phyloP scores from a whole-genome alignment of 306 rosid species.

The Dalbergia cochinchinensis region DNA sequence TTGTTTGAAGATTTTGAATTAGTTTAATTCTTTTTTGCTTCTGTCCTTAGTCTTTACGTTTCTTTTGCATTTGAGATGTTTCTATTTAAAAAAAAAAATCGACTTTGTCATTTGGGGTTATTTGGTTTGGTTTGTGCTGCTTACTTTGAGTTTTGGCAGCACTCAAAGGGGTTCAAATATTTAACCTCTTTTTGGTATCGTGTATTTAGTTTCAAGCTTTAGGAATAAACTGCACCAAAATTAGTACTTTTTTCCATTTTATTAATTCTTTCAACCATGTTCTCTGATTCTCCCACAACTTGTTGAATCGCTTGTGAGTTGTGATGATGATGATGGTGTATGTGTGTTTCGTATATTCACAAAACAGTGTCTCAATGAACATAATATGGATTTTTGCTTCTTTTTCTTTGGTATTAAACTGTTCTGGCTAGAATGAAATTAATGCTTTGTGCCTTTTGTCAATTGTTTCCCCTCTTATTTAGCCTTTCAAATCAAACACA shows the following conservation, averaged over 20 bases:
- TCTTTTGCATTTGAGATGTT: too few relatives aligned
- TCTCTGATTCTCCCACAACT: constrained; percentile 1
- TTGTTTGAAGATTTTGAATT: background rate
- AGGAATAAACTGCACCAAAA: background rate
- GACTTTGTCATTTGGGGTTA: background rate
- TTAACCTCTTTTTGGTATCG: constrained; percentile 32
- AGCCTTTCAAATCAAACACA: background rate
- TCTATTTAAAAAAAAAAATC: background rate
- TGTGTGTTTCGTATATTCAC: background rate
- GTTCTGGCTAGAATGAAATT: constrained; percentile 15
- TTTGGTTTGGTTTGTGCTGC: background rate
- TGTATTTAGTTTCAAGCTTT: background rate
- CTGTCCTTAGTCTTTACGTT: background rate
- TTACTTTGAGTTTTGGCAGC: background rate
- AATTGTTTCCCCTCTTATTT: background rate
- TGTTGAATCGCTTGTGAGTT: background rate
- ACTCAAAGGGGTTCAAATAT: background rate
- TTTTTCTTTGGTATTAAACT: constrained; percentile 4
- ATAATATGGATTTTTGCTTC: background rate
- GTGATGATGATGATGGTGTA: too few relatives aligned
- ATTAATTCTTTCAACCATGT: background rate
- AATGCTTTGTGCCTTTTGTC: background rate
- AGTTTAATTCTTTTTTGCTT: background rate
- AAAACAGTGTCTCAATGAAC: background rate
- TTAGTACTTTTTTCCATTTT: background rate